A percentile compares a stretch with the other conserved stretches of the same genome.
These are phyloP conservation scores for Funneliformis mosseae DNA, from an alignment of 192 early-diverging fungal species.

Conservation along the genomic window DNA sequence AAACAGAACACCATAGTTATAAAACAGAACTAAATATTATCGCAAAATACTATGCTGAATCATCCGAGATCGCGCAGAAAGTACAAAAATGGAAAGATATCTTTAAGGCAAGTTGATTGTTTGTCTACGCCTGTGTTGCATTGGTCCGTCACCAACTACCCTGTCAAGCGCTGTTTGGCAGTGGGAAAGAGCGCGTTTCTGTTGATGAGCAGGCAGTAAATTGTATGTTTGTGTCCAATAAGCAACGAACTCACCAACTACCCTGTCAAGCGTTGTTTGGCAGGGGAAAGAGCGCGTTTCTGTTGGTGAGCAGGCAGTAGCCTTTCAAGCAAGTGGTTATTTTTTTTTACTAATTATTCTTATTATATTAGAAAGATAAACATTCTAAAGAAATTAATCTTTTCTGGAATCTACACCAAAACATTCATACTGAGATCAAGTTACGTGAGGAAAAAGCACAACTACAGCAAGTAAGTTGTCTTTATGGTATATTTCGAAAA, in stretches of 20 bases:
- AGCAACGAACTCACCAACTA: background rate
- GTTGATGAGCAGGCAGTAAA: slow-evolving; percentile 21
- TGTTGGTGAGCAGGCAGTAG: background rate
- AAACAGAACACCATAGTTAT: slow-evolving; percentile 25
- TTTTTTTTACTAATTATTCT: background rate
- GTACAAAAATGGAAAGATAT: slow-evolving; percentile 24
- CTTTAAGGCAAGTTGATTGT: slow-evolving; percentile 31
- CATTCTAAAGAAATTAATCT: background rate
- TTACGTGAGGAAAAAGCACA: too few relatives aligned
- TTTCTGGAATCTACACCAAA: background rate
- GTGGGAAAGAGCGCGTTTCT: slow-evolving; percentile 10
- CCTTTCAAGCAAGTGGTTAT: background rate
- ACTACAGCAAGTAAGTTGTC: too few relatives aligned
- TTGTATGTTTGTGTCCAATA: background rate
- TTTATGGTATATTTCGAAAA: too few relatives aligned
- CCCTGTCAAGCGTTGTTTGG: background rate
- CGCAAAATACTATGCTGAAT: slow-evolving; percentile 25
- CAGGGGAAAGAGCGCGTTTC: slow-evolving; percentile 17
- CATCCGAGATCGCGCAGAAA: slow-evolving; percentile 16
- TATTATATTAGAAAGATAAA: slow-evolving; percentile 4
- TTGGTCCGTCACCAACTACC: slow-evolving; percentile 6
- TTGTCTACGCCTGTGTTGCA: background rate
- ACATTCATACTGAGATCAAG: too few relatives aligned
- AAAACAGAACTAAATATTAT: slow-evolving; percentile 25
- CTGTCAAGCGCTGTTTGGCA: background rate